Conservation (phyloP, 495 filamentous ascomycete genomes). For the Penicillium verhagenii region DNA sequence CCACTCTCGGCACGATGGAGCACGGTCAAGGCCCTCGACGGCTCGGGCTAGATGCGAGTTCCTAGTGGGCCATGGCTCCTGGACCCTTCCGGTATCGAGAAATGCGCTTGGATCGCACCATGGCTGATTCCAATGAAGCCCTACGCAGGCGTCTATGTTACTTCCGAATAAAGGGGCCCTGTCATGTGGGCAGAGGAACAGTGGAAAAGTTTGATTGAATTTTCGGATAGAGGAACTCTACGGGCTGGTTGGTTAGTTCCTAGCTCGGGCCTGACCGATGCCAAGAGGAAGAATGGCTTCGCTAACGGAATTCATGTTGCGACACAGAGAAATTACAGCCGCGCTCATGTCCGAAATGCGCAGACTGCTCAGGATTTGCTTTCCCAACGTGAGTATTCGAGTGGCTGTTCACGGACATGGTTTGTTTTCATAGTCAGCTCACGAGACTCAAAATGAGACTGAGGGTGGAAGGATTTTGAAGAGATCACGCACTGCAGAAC, state of each 20-base stretch:
- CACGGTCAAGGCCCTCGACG: neutral
- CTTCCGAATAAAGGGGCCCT: neutral
- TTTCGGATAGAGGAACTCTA: neutral
- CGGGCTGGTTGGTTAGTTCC: neutral
- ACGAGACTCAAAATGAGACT: neutral
- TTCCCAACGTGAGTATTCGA: neutral
- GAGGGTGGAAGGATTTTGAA: neutral
- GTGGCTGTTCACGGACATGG: neutral
- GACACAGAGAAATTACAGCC: neutral
- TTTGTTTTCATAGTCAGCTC: neutral
- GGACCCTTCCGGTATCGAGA: neutral
- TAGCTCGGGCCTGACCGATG: neutral
- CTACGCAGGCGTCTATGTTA: constrained; percentile 7
- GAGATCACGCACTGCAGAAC: neutral
- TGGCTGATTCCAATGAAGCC: constrained; percentile 12
- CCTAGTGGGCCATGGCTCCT: neutral
- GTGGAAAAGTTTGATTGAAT: constrained; percentile 8
- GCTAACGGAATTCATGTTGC: neutral
- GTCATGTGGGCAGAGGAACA: constrained; percentile 6
- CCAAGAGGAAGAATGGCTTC: neutral
- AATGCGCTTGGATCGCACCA: neutral
- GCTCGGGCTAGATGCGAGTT: neutral
- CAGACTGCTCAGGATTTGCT: neutral
- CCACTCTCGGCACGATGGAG: constrained; percentile 9
- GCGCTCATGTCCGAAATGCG: neutral